Conservation (phyloP, 2,329 filamentous ascomycete species). For the Kalaharituber pfeilii region DNA sequence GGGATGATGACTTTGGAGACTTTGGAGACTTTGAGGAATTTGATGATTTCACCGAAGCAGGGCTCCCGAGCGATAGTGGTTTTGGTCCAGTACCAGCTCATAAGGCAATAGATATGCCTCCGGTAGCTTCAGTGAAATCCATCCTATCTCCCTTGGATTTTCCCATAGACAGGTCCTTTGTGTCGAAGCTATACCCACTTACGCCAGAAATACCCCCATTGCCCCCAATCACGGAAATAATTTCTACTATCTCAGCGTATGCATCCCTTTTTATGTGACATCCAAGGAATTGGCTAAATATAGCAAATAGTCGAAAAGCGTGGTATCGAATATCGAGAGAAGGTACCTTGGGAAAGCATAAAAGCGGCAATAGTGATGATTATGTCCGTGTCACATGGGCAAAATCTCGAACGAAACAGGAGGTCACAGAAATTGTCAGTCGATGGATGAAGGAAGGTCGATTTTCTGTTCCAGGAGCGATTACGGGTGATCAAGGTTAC, state of each 20-base stretch:
- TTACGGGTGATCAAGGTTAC: conserved; percentile 27
- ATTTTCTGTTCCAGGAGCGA: conserved; percentile 31
- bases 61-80: background rate
- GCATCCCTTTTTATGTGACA: conserved; percentile 33
- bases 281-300: background rate
- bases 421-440: conserved; percentile 41
- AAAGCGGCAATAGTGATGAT: conserved; percentile 40
- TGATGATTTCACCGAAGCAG: conserved; percentile 4
- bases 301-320: conserved; percentile 32
- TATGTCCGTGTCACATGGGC: conserved; percentile 44
- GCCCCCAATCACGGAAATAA: conserved; percentile 16
- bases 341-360: conserved; percentile 41
- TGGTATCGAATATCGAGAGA: conserved; percentile 49
- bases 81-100: background rate
- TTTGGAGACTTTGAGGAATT: conserved; percentile 24
- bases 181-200: conserved; percentile 23
- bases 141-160: conserved; percentile 5
- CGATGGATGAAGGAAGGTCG: conserved; percentile 51
- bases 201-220: conserved; percentile 11
- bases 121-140: background rate
- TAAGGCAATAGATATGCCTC: too few relatives aligned
- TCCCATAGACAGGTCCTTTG: conserved; percentile 16
- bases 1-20: conserved; percentile 27
- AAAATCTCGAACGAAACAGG: conserved; percentile 36
- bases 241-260: conserved; percentile 16